These are phyloP conservation scores for Delonix regia DNA, from an alignment of 306 rosid species.

Conservation along the genomic window DNA sequence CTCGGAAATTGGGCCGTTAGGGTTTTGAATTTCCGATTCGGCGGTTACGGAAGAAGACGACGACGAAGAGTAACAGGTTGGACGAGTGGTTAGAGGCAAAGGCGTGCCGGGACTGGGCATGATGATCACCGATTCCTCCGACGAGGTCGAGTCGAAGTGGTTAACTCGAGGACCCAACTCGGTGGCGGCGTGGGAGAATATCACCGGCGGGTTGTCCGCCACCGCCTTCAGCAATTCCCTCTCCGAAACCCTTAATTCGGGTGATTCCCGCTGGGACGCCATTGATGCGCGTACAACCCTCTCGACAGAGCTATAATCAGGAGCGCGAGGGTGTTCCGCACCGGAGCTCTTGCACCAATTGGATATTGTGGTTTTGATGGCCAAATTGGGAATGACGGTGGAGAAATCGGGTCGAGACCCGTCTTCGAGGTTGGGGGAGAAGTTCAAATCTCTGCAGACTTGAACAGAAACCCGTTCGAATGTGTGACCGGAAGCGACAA, in stretches of 20 bases:
- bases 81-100: slow-evolving; percentile 71
- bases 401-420: slow-evolving; percentile 85
- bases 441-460: slow-evolving; percentile 58
- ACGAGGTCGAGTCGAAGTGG: slow-evolving; percentile 54
- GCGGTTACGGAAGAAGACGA: slow-evolving; percentile 58
- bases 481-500: slow-evolving; percentile 87
- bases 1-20: slow-evolving; percentile 41
- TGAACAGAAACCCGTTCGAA: slow-evolving; percentile 76
- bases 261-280: slow-evolving; percentile 24
- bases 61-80: slow-evolving; percentile 64
- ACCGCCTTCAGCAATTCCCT: slow-evolving; percentile 65
- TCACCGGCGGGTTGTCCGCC: slow-evolving; percentile 65
- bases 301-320: slow-evolving; percentile 60
- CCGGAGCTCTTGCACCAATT: slow-evolving; percentile 65
- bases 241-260: slow-evolving; percentile 70
- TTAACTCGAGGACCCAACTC: slow-evolving; percentile 69
- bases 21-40: slow-evolving; percentile 51
- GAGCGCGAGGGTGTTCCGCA: slow-evolving; percentile 46
- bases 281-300: slow-evolving; percentile 34
- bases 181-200: slow-evolving; percentile 81
- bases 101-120: slow-evolving; percentile 58
- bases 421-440: slow-evolving; percentile 56
- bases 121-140: slow-evolving; percentile 57
- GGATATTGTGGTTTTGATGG: slow-evolving; percentile 60
- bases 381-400: slow-evolving; percentile 58